A percentile compares a stretch with the other conserved stretches of the same genome.
These are phyloP conservation scores for Monosporascus ibericus DNA, from an alignment of 2,329 filamentous ascomycete species.

Conservation along the genomic window DNA sequence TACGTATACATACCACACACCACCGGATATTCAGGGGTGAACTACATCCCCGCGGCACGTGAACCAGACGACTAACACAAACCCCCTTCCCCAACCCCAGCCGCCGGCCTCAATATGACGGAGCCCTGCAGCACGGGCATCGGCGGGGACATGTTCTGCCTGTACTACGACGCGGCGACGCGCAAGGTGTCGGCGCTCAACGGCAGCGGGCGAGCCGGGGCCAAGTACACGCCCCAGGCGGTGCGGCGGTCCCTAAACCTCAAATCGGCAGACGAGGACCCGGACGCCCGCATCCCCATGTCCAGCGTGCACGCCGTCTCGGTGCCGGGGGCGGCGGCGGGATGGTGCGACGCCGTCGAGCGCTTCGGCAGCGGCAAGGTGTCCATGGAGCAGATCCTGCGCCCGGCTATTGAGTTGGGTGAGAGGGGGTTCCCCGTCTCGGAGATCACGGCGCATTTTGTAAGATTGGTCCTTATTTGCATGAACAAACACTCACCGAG, in stretches of 20 bases:
- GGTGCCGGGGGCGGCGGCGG: slow-evolving; percentile 83
- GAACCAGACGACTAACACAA: background rate
- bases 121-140: slow-evolving; percentile 93
- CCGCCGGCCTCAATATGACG: slow-evolving; percentile 86
- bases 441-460: slow-evolving; percentile 64
- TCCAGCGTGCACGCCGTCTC: slow-evolving; percentile 75
- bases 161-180: slow-evolving; percentile 81
- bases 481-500: too few species aligned
- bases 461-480: slow-evolving; percentile 35
- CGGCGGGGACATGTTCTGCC: slow-evolving; percentile 93
- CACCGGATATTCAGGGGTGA: background rate
- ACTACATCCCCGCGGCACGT: too few species aligned
- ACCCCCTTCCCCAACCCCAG: slow-evolving; percentile 33
- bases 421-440: slow-evolving; percentile 88
- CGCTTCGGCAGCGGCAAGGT: slow-evolving; percentile 86
- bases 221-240: slow-evolving; percentile 60
- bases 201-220: slow-evolving; percentile 80
- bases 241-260: slow-evolving; percentile 66
- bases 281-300: slow-evolving; percentile 60
- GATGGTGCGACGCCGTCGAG: slow-evolving; percentile 86
- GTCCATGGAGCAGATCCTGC: slow-evolving; percentile 68
- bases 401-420: slow-evolving; percentile 76
- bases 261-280: slow-evolving; percentile 48
- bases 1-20: slow-evolving; percentile 31
- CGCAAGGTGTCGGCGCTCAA: slow-evolving; percentile 83